Percentiles rank a stretch among this genome's conserved stretches.
Conservation (phyloP, 805 yeast species). For the Saccharomyces eubayanus region DNA sequence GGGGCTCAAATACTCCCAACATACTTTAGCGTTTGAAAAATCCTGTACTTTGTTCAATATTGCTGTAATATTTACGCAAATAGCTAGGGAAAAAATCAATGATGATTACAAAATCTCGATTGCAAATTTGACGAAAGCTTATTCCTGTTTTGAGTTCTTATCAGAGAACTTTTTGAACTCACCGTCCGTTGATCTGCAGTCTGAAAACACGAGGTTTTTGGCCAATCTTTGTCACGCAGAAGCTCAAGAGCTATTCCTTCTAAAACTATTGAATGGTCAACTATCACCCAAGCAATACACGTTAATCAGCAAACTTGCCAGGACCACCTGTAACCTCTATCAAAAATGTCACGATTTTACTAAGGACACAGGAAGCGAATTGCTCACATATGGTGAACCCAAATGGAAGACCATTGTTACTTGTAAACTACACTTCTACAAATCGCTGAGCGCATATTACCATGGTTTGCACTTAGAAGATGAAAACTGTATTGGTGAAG, state of each 20-base stretch:
- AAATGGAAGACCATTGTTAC: conserved; percentile 46
- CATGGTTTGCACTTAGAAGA: conserved; percentile 49
- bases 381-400: conserved; percentile 33
- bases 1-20: conserved; percentile 48
- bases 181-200: conserved; percentile 69
- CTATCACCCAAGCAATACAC: conserved; percentile 47
- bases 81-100: conserved; percentile 35
- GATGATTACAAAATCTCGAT: conserved; percentile 50
- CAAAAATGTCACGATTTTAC: conserved; percentile 42
- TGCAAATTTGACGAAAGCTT: conserved; percentile 59
- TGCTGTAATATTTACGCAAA: conserved; percentile 51
- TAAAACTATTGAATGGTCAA: conserved; percentile 42
- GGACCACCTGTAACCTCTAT: conserved; percentile 50
- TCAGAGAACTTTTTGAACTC: conserved; percentile 82
- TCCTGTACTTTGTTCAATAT: conserved; percentile 76
- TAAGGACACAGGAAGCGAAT: conserved; percentile 30
- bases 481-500: conserved; percentile 59
- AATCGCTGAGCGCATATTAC: conserved; percentile 52
- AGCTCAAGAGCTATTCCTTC: conserved; percentile 75
- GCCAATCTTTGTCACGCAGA: conserved; percentile 68
- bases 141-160: conserved; percentile 66
- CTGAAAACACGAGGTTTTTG: conserved; percentile 59
- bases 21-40: conserved; percentile 80
- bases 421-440: conserved; percentile 48
- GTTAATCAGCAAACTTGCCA: conserved; percentile 67